phyloP scores from a whole-genome alignment of 2,329 filamentous ascomycete species.

The Aspergillus viridinutans region DNA sequence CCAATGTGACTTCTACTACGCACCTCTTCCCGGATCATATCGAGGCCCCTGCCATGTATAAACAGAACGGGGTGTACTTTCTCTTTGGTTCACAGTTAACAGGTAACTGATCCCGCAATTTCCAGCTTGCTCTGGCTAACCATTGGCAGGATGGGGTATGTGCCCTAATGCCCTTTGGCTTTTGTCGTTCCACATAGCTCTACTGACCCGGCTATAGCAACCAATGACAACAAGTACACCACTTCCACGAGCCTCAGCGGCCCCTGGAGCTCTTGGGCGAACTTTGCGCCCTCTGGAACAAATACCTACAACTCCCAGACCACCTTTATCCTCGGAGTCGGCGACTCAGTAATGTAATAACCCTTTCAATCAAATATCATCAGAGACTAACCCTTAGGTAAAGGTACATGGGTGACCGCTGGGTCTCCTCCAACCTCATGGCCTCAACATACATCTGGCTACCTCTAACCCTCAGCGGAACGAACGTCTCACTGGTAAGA shows the following conservation, averaged over 20 bases:
- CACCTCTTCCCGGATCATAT: conserved; percentile 52
- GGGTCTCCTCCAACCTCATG: conserved; percentile 57
- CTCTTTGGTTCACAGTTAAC: conserved; percentile 60
- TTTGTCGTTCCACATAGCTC: neutral
- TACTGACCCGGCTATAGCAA: neutral
- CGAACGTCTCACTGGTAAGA: conserved; percentile 5
- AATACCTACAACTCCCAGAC: conserved; percentile 60
- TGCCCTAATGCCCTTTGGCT: neutral
- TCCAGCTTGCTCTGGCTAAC: neutral
- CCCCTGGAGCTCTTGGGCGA: conserved; percentile 59
- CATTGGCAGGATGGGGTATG: conserved; percentile 8
- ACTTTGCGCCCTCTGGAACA: conserved; percentile 53
- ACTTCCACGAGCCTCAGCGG: conserved; percentile 55
- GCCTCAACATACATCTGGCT: conserved; percentile 63
- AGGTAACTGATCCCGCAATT: neutral
- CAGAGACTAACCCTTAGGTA: neutral
- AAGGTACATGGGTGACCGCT: conserved; percentile 63
- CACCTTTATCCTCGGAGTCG: conserved; percentile 50
- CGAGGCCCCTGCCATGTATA: conserved; percentile 62
- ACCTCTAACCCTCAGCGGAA: conserved; percentile 40
- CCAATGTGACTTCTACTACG: conserved; percentile 46
- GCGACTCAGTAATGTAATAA: conserved; percentile 31
- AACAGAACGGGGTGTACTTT: conserved; percentile 58
- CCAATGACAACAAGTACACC: conserved; percentile 57
- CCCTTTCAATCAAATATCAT: conserved; percentile 30